Conservation (phyloP, 1,284 basidiomycete species). For the Quambalaria eucalypti region DNA sequence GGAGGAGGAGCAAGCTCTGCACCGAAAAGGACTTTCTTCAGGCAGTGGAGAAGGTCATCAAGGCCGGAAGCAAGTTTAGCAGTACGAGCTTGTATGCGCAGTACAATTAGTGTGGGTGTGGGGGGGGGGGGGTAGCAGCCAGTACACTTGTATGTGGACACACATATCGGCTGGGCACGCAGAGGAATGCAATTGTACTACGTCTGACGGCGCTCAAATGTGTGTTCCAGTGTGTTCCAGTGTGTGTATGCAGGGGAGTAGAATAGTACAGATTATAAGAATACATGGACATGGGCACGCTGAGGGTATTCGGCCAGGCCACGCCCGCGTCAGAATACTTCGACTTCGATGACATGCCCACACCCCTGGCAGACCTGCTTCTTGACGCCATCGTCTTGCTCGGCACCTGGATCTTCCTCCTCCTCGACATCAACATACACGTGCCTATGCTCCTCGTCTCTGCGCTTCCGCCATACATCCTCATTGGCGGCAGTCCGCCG, state of each 20-base stretch:
- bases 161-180: too few relatives aligned
- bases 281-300: too few relatives aligned
- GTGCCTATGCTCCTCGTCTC: constrained; percentile 36
- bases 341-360: constrained; percentile 30
- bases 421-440: constrained; percentile 23
- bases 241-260: too few relatives aligned
- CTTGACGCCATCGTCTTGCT: constrained; percentile 10
- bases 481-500: constrained; percentile 37
- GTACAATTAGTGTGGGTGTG: constrained; percentile 8
- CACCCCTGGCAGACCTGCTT: constrained; percentile 27
- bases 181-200: too few relatives aligned
- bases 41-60: constrained; percentile 94
- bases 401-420: constrained; percentile 13
- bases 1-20: constrained; percentile 89
- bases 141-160: too few relatives aligned
- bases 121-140: too few relatives aligned
- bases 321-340: constrained; percentile 19
- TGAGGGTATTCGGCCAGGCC: too few relatives aligned
- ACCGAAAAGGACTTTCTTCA: constrained; percentile 96
- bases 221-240: too few relatives aligned
- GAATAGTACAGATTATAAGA: too few relatives aligned
- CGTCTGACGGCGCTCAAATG: too few relatives aligned
- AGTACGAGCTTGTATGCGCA: constrained; percentile 46
- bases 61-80: constrained; percentile 94
- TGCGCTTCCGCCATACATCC: constrained; percentile 36